Evolutionary conservation across 345 rosid genomes (phyloP), one percentile per base, ranked within the genome.

Genomic region (Triadica sebifera): DNA sequence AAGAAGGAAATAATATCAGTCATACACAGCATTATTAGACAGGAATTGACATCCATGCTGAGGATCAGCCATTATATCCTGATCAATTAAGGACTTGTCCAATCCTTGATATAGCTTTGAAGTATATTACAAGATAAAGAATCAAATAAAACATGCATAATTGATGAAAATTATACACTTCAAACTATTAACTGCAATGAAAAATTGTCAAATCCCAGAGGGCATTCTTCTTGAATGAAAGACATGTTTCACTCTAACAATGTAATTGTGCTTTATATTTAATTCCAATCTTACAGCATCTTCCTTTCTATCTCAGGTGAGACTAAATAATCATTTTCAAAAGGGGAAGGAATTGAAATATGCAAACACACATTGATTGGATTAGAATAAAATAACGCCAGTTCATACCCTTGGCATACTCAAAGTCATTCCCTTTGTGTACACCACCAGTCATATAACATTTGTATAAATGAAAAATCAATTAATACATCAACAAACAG

Each of bases 1-100:
- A 65, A 82, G 15, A 67, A 58, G 38, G 64, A 75, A 60, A 78
- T 0, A 13, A 1, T 29, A 64, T 83, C 76, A 77, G 58, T 53
- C 19, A 63, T 38, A 49, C 73, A 45, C 38, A 38, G 7, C 47
- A 29, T 16, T n/a, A 29, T 6, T 43, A n/a, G n/a, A 38, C 50
- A 5, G 4, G 22, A 41, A 43, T 24, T 60, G 58, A 25, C 6
- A 58, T 45, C 38, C 56, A 73, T 22, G 13, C 62, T 12, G 20
- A 13, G 24, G 15, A 10, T 37, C 38, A 62, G 17, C 57, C 24
- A 62, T 24, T 9, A 63, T 3, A 37, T 15, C 12, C 0, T 8
- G 46, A 46, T 52, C 20, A 58, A 37, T 22, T 16, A 41, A 47
- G 43, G 71, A 59, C 63, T 62, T 58, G 8, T 19, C 55, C 61